Base-by-base conservation (phyloP, 2,329 filamentous ascomycete genomes). In the Dothiorella sarmentorum region DNA sequence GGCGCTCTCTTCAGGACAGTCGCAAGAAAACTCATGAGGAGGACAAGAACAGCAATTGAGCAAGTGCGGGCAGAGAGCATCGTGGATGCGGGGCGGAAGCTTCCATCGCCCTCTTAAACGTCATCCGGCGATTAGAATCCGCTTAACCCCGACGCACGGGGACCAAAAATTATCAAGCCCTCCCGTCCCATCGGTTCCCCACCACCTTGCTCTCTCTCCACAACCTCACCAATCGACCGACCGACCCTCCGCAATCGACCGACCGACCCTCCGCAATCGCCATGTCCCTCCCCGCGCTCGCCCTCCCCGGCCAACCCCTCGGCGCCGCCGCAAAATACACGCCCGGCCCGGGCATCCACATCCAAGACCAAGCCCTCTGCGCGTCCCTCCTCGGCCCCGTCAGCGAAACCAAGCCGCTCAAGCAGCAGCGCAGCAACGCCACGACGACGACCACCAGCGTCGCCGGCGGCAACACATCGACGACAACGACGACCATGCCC, bases 341-440 rank as follows among this genome's bases (percentile, higher is more conserved):
- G 38, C 82, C 91, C 26, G 93, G 93, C 13, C 80, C 89, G 10
- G 94, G 93, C 64, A 96, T 91, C 0, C 91, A 97, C 73, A 80
- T 96, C 64, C 82, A 90, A 75, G 80, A 88, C 63, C 80, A 84
- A 62, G 83, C 86, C 60, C 83, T 97, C 65, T 88, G 88, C 72
- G 87, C 92, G 61, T 96, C 92, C 18, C 85, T 97, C 62, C 83
- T 91, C 51, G 93, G 92, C 47, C 82, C 82, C 38, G 83, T 80
- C 67, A 73, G 47, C 73, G 80, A 47, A 62, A 68, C 61, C 63
- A 73, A 60, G 49, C 65, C 65, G 68, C 56, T 64, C 53, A 64
- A 61, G 80, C 80, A 18, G 80, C 81, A n/a, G 71, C 76, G 57
- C n/a, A n/a, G n/a, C n/a, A n/a, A n/a, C 85, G 85, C 72, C 82